Base-by-base conservation (phyloP, 257 asterid genomes). In the Solanum stenotomum region DNA sequence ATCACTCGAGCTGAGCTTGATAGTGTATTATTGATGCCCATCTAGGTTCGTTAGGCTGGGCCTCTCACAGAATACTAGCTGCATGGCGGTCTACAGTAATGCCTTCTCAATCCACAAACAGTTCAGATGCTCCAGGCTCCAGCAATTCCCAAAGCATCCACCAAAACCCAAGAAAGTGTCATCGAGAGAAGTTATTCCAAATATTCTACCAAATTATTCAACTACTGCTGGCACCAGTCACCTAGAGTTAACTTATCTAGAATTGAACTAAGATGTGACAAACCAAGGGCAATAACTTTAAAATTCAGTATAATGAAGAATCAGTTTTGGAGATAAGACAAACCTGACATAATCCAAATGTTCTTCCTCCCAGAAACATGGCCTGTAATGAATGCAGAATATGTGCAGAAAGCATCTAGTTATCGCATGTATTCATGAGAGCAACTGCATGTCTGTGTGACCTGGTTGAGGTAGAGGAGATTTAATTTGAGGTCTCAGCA, bases 401-500 rank as follows among this genome's bases (percentile, higher is more conserved):
- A 78, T 78, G 85, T 25, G 78, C 83, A 37, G 49, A 67, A 34
- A 46, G 18, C 52, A 75, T 16, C n/a, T 16, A 61, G 25, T 25
- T 52, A 46, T 46, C 22, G 23, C 85, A 83, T 9, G 13, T 35
- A 71, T 87, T 94, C 92, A 93, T 13, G 87, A 59, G 84, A 92
- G 94, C 87, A 90, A 88, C 61, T 89, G 90, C 92, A 90, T 61
- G 88, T 93, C 94, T 85, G 89, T 87, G 71, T 82, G 92, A 87
- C 92, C 93, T 31, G 95, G 90, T 49, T 94, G 95, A 65, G 91
- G 90, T 82, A 96, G 88, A 82, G 95, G 87, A 56, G 89, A 31
- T 89, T 93, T 97, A 16, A 92, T 92, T 89, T 95, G 88, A 61
- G 95, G 89, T 90, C 91, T 94, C 92, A 97, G 92, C 70, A 97